phyloP scores from a whole-genome alignment of 345 rosid species.

The Streptanthus diversifolius region DNA sequence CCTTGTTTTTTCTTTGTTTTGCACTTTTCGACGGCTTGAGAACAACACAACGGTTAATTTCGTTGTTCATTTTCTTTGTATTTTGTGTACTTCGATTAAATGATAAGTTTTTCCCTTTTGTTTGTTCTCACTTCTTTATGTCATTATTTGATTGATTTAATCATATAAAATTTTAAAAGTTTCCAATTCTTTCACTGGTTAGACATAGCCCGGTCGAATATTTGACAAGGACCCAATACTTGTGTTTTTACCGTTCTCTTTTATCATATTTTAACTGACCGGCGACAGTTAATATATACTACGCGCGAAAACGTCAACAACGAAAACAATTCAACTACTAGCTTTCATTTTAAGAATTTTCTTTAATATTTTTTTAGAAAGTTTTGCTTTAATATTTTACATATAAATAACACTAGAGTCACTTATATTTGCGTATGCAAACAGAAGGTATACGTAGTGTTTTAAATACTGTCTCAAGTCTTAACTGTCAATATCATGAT shows the following conservation, averaged over 20 bases:
- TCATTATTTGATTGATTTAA: not conserved
- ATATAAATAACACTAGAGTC: not conserved
- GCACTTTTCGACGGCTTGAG: not conserved
- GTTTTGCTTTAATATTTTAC: not conserved
- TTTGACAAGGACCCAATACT: not conserved
- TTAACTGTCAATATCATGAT: too few relatives aligned
- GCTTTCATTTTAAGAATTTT: not conserved
- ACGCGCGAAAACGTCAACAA: too few relatives aligned
- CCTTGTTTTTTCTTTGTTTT: not conserved
- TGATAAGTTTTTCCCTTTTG: not conserved
- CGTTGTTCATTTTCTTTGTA: not conserved
- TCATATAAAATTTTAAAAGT: not conserved
- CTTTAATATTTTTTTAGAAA: too few relatives aligned
- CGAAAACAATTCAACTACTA: not conserved
- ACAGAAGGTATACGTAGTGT: not conserved
- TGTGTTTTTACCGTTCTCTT: not conserved
- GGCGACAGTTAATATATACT: too few relatives aligned
- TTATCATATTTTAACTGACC: too few relatives aligned
- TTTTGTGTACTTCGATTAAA: not conserved
- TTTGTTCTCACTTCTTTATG: not conserved
- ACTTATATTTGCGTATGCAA: not conserved
- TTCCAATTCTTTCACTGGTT: not conserved
- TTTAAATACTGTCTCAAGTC: not conserved
- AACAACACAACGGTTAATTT: not conserved
- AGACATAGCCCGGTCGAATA: not conserved